phyloP scores from a whole-genome alignment of 2,329 filamentous ascomycete species.

The Penicillium sp. region DNA sequence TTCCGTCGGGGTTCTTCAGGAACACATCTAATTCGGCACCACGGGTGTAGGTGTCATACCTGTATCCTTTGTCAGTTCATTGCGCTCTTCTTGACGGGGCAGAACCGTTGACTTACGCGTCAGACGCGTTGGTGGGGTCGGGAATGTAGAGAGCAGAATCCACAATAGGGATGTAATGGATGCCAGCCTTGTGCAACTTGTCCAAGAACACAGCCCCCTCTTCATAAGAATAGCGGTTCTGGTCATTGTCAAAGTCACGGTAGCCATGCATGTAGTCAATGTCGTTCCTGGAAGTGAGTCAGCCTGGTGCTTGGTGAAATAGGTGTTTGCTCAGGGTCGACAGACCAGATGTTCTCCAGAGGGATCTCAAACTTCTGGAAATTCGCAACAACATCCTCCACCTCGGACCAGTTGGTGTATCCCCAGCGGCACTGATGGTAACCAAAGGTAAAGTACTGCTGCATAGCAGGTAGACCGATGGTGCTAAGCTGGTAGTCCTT shows the following conservation, averaged over 20 bases:
- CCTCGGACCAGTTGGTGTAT: slow-evolving; percentile 71
- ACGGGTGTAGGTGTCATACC: slow-evolving; percentile 57
- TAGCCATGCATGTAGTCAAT: slow-evolving; percentile 65
- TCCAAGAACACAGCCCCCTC: slow-evolving; percentile 57
- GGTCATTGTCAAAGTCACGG: slow-evolving; percentile 62
- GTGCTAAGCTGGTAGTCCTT: slow-evolving; percentile 70
- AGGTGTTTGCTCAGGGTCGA: not conserved
- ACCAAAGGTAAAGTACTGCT: slow-evolving; percentile 80
- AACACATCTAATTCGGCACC: slow-evolving; percentile 56
- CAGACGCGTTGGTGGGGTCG: slow-evolving; percentile 68
- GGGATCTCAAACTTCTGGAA: slow-evolving; percentile 61
- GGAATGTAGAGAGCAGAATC: slow-evolving; percentile 71
- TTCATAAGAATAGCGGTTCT: slow-evolving; percentile 54
- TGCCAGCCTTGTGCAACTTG: slow-evolving; percentile 56
- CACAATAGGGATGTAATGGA: slow-evolving; percentile 65
- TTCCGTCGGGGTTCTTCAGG: slow-evolving; percentile 59
- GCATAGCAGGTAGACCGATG: slow-evolving; percentile 73
- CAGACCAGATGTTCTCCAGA: slow-evolving; percentile 55
- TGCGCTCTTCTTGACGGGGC: slow-evolving; percentile 9
- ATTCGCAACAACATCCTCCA: slow-evolving; percentile 61
- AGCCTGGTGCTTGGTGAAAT: not conserved
- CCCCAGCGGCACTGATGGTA: slow-evolving; percentile 86
- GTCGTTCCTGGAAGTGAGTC: slow-evolving; percentile 36
- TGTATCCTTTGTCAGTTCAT: slow-evolving; percentile 39
- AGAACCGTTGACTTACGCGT: slow-evolving; percentile 56